These are phyloP conservation scores for Pestalotiopsis sp. DNA, from an alignment of 2,329 filamentous ascomycete species.

Conservation along the genomic window DNA sequence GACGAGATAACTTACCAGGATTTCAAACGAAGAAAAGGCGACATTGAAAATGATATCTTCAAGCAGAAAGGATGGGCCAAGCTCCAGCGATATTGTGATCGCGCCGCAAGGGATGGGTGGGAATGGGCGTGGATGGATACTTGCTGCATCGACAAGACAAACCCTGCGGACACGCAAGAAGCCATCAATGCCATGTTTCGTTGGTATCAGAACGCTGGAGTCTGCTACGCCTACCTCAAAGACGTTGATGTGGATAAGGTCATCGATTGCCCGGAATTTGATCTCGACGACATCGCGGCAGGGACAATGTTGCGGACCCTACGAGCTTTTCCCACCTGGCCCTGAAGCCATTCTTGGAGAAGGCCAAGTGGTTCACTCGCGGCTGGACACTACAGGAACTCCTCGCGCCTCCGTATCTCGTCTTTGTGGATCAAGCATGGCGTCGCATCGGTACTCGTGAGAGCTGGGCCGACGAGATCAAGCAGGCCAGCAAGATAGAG, in stretches of 20 bases:
- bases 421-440: not conserved
- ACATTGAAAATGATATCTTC: slow-evolving; percentile 16
- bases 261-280: not conserved
- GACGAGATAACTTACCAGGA: slow-evolving; percentile 18
- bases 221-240: slow-evolving; percentile 18
- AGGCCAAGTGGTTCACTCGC: not conserved
- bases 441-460: not conserved
- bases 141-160: slow-evolving; percentile 20
- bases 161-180: slow-evolving; percentile 12
- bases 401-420: not conserved
- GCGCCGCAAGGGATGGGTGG: slow-evolving; percentile 16
- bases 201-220: slow-evolving; percentile 16
- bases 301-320: not conserved
- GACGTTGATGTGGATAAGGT: slow-evolving; percentile 9
- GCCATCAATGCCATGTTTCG: slow-evolving; percentile 20
- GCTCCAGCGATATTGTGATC: slow-evolving; percentile 16
- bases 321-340: not conserved
- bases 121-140: slow-evolving; percentile 20
- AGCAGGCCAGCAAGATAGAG: not conserved
- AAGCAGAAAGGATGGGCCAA: slow-evolving; percentile 20
- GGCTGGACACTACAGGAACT: not conserved
- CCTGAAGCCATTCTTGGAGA: not conserved
- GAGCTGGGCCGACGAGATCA: not conserved
- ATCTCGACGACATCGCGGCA: not conserved
- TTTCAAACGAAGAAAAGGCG: slow-evolving; percentile 17